Conservation (phyloP, 2,329 filamentous ascomycete species). For the Sporothrix globosa region DNA sequence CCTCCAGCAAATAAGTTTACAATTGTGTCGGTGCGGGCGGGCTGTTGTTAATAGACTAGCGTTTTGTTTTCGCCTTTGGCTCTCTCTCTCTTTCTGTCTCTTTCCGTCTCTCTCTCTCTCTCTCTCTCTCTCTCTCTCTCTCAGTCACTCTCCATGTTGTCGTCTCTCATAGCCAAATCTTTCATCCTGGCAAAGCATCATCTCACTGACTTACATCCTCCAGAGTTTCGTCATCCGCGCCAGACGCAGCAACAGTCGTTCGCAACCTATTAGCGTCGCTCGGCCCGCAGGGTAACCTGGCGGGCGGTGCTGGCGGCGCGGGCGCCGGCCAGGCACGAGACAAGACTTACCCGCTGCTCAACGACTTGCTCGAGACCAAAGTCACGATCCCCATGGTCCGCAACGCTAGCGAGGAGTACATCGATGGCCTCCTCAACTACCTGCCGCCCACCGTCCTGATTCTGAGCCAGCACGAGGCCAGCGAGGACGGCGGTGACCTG, state of each 20-base stretch:
- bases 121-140: no score
- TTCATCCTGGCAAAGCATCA: neutral
- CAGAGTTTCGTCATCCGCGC: conserved; percentile 63
- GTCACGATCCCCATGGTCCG: conserved; percentile 79
- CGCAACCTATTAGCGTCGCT: conserved; percentile 88
- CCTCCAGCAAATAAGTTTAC: neutral
- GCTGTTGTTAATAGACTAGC: neutral
- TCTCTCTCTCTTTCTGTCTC: neutral
- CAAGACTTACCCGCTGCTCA: conserved; percentile 77
- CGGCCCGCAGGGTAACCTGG: conserved; percentile 41
- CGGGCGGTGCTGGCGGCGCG: neutral
- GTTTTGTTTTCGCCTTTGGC: neutral
- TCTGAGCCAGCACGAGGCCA: conserved; percentile 69
- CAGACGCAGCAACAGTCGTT: conserved; percentile 76
- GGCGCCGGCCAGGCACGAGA: conserved; percentile 49
- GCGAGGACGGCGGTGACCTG: conserved; percentile 55
- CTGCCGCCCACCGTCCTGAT: conserved; percentile 79
- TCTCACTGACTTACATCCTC: conserved; percentile 3
- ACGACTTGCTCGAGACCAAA: conserved; percentile 78
- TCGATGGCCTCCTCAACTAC: conserved; percentile 75
- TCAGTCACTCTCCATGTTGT: neutral
- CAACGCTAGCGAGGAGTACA: conserved; percentile 62
- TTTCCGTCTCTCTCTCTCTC: no score
- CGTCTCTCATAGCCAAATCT: neutral
- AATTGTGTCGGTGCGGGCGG: neutral